Conservation (phyloP, 2,329 filamentous ascomycete species). For the Sporothrix luriei region DNA sequence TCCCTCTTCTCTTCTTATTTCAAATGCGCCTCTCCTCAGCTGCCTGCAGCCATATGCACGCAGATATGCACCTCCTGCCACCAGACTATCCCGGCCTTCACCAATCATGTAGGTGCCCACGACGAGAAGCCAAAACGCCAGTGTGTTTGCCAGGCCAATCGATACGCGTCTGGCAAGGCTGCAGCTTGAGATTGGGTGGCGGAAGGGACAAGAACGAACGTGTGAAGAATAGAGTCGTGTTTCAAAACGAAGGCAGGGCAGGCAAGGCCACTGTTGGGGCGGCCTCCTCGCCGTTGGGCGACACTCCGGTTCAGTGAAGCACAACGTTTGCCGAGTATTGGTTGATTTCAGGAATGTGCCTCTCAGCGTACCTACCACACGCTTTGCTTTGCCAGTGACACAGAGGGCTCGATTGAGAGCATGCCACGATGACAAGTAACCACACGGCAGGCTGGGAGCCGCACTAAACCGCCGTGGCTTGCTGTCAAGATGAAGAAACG, state of each 20-base stretch:
- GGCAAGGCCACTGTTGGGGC: background rate
- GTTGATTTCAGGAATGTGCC: background rate
- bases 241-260: background rate
- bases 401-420: background rate
- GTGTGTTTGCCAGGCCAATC: background rate
- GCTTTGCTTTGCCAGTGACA: background rate
- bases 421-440: constrained; percentile 14
- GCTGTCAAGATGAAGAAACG: constrained; percentile 7
- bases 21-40: constrained; percentile 4
- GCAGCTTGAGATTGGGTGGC: constrained; percentile 10
- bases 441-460: background rate
- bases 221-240: background rate
- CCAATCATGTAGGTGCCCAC: background rate
- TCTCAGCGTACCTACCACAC: background rate
- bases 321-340: background rate
- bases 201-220: background rate
- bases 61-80: constrained; percentile 20
- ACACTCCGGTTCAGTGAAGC: background rate
- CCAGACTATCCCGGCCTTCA: background rate
- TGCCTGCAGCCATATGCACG: constrained; percentile 29
- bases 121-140: constrained; percentile 6
- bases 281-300: background rate
- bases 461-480: background rate
- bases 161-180: constrained; percentile 23
- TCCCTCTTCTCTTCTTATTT: background rate